These are phyloP conservation scores for Diatrype stigma DNA, from an alignment of 2,329 filamentous ascomycete species.

Conservation along the genomic window DNA sequence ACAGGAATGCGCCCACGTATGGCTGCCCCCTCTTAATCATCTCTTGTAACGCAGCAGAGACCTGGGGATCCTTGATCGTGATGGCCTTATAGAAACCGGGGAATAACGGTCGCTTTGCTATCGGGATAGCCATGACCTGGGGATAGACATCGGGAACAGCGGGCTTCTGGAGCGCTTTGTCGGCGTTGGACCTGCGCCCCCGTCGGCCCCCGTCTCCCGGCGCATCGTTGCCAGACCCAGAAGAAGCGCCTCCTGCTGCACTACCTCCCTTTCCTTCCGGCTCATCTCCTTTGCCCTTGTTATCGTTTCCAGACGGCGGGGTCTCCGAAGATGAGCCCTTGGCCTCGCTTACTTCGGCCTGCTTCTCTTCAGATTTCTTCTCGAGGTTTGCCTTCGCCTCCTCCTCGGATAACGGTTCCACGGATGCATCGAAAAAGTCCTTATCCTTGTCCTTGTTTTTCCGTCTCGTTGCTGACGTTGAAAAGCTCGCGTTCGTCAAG, in stretches of 20 bases:
- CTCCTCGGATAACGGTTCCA: slow-evolving; percentile 49
- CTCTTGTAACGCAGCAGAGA: slow-evolving; percentile 87
- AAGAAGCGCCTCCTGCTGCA: slow-evolving; percentile 51
- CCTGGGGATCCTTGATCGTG: slow-evolving; percentile 88
- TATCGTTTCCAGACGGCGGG: slow-evolving; percentile 40
- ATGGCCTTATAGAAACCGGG: slow-evolving; percentile 99
- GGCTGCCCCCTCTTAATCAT: slow-evolving; percentile 96
- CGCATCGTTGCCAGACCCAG: slow-evolving; percentile 51
- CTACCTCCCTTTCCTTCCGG: slow-evolving; percentile 56
- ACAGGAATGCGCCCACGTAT: slow-evolving; percentile 93
- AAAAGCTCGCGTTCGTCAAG: slow-evolving; percentile 28
- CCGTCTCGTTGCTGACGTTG: slow-evolving; percentile 30
- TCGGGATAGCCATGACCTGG: slow-evolving; percentile 95
- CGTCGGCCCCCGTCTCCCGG: slow-evolving; percentile 63
- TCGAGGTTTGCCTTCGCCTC: slow-evolving; percentile 49
- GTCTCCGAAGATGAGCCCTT: slow-evolving; percentile 38
- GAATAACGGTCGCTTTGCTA: slow-evolving; percentile 88
- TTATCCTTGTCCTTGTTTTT: slow-evolving; percentile 39
- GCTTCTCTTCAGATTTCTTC: slow-evolving; percentile 39
- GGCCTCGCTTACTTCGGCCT: slow-evolving; percentile 44
- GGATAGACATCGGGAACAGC: slow-evolving; percentile 93
- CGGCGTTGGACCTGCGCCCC: slow-evolving; percentile 63
- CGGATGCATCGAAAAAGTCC: slow-evolving; percentile 47
- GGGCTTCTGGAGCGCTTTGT: slow-evolving; percentile 79
- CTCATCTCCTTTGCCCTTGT: slow-evolving; percentile 34